phyloP scores from a whole-genome alignment of 1,139 yeast genomes.

The Debaryomyces psychrophilus region DNA sequence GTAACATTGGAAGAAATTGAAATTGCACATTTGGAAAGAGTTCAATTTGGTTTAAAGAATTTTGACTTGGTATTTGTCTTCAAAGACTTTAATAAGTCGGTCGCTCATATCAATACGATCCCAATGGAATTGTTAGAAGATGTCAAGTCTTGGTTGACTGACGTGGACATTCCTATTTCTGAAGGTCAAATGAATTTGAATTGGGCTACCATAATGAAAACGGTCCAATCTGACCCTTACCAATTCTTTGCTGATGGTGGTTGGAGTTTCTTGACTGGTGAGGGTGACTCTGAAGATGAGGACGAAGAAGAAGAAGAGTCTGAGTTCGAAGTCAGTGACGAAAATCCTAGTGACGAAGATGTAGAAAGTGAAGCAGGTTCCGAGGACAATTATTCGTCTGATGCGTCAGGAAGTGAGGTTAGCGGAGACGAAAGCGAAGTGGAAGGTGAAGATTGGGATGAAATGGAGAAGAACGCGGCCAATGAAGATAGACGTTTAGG shows the following conservation, averaged over 20 bases:
- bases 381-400: slow-evolving; percentile 52
- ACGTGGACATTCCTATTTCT: slow-evolving; percentile 91
- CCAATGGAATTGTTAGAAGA: slow-evolving; percentile 92
- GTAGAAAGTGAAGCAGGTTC: slow-evolving; percentile 60
- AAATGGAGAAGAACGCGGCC: slow-evolving; percentile 71
- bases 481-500: slow-evolving; percentile 42
- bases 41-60: slow-evolving; percentile 94
- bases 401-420: slow-evolving; percentile 43
- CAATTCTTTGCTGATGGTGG: slow-evolving; percentile 95
- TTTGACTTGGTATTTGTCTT: slow-evolving; percentile 94
- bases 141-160: slow-evolving; percentile 94
- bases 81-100: slow-evolving; percentile 86
- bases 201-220: slow-evolving; percentile 96
- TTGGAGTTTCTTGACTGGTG: slow-evolving; percentile 87
- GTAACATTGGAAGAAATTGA: slow-evolving; percentile 91
- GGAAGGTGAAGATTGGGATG: slow-evolving; percentile 78
- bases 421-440: slow-evolving; percentile 39
- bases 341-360: slow-evolving; percentile 76
- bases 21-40: slow-evolving; percentile 94
- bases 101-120: slow-evolving; percentile 89
- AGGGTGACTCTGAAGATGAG: slow-evolving; percentile 65
- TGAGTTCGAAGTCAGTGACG: slow-evolving; percentile 63
- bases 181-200: slow-evolving; percentile 96
- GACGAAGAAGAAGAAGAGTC: slow-evolving; percentile 63
- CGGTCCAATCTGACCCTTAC: slow-evolving; percentile 88